Percentiles rank a stretch among this genome's conserved stretches.
These are phyloP conservation scores for Fistulinella prunicolor DNA, from an alignment of 768 basidiomycete species.

Conservation along the genomic window DNA sequence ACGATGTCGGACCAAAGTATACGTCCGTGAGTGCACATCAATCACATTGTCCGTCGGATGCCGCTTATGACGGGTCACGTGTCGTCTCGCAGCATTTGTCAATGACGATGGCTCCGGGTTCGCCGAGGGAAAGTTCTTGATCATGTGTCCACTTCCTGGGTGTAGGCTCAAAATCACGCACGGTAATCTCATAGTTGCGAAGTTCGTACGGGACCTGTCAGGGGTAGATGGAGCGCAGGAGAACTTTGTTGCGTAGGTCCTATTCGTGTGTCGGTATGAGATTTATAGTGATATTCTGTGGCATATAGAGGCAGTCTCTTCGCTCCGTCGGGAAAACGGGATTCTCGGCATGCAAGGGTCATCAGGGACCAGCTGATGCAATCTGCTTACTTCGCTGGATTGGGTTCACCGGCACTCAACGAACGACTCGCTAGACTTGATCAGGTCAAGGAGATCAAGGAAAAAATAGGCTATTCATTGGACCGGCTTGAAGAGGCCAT, in stretches of 20 bases:
- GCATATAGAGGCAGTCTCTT: constrained; percentile 35
- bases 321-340: constrained; percentile 23
- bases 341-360: constrained; percentile 25
- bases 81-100: constrained; percentile 37
- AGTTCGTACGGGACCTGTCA: constrained; percentile 41
- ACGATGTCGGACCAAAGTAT: constrained; percentile 29
- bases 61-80: background rate
- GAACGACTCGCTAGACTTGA: constrained; percentile 28
- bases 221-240: constrained; percentile 16
- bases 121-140: constrained; percentile 40
- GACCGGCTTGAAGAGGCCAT: constrained; percentile 22
- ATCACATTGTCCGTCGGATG: background rate
- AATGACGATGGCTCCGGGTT: constrained; percentile 45
- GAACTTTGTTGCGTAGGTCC: constrained; percentile 37
- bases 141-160: constrained; percentile 34
- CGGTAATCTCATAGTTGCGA: constrained; percentile 40
- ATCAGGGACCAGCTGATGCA: constrained; percentile 29
- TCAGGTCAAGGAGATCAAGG: constrained; percentile 23
- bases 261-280: background rate
- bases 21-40: constrained; percentile 30
- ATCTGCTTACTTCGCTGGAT: constrained; percentile 19
- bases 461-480: constrained; percentile 26
- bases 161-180: constrained; percentile 44
- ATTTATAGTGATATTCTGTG: background rate
- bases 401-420: background rate